A percentile compares a stretch with the other conserved stretches of the same genome.
These are phyloP conservation scores for Penicillium arizonense DNA, from an alignment of 495 filamentous ascomycete species.

Conservation along the genomic window DNA sequence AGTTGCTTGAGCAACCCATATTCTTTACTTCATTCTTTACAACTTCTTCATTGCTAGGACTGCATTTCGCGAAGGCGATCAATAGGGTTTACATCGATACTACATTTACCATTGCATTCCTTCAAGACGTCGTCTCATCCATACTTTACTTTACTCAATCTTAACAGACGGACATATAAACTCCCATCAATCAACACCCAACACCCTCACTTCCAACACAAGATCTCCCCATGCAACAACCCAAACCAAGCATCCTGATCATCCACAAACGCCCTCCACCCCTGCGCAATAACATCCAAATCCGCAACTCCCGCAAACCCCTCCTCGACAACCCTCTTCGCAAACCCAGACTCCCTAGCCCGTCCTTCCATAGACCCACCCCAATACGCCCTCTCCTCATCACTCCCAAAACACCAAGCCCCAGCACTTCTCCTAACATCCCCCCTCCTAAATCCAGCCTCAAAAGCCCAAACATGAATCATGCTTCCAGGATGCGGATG, in stretches of 20 bases:
- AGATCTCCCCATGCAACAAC: slow-evolving; percentile 51
- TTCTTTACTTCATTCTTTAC: neutral
- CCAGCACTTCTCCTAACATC: slow-evolving; percentile 37
- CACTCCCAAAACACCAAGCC: slow-evolving; percentile 47
- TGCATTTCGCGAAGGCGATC: neutral
- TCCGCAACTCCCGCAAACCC: slow-evolving; percentile 39
- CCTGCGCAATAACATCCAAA: slow-evolving; percentile 36
- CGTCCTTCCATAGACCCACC: slow-evolving; percentile 47
- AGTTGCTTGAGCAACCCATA: neutral
- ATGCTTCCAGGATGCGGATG: slow-evolving; percentile 46
- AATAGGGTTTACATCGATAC: neutral
- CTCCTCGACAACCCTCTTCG: slow-evolving; percentile 31
- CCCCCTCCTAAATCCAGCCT: slow-evolving; percentile 41
- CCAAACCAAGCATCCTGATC: slow-evolving; percentile 52
- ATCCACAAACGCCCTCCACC: slow-evolving; percentile 45
- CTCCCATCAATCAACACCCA: neutral
- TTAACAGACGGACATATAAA: no score
- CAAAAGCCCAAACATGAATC: slow-evolving; percentile 48
- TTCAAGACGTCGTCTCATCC: neutral
- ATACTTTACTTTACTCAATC: neutral
- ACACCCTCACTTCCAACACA: slow-evolving; percentile 41
- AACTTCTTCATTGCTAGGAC: neutral
- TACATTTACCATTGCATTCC: neutral
- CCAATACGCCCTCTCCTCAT: slow-evolving; percentile 47
- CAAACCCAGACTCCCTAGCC: slow-evolving; percentile 37